These are phyloP conservation scores for Meira miltonrushii DNA, from an alignment of 1,284 basidiomycete genomes.

Conservation along the genomic window DNA sequence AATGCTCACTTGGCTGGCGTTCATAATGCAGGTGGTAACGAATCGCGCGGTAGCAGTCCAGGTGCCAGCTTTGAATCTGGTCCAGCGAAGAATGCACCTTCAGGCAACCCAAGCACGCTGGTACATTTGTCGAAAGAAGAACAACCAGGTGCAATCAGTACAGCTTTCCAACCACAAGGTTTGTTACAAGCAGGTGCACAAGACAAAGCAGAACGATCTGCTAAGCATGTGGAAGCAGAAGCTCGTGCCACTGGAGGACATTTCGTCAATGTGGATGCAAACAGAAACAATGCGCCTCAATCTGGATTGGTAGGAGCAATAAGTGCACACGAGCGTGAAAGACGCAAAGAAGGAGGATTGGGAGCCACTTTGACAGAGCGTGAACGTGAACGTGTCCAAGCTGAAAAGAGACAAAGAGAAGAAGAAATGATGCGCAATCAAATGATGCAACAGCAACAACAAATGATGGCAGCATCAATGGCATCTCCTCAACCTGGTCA, in stretches of 20 bases:
- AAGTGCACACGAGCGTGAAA: conserved; percentile 85
- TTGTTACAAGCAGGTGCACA: conserved; percentile 88
- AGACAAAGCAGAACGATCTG: conserved; percentile 89
- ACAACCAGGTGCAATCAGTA: conserved; percentile 43
- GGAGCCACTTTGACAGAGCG: conserved; percentile 90
- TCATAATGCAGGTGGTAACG: conserved; percentile 28
- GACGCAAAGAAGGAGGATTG: conserved; percentile 87
- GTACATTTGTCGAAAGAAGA: conserved; percentile 43
- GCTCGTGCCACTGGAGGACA: conserved; percentile 83
- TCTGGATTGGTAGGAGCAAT: conserved; percentile 92
- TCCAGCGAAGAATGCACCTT: too few relatives aligned
- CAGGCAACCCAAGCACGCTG: conserved; percentile 27
- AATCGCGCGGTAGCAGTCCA: conserved; percentile 30
- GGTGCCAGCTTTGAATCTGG: conserved; percentile 2
- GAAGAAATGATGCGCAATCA: conserved; percentile 85
- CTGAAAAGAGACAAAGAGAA: conserved; percentile 70
- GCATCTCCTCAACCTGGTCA: conserved; percentile 18
- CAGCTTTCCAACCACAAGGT: conserved; percentile 81
- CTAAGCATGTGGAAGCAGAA: conserved; percentile 85
- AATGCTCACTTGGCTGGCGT: too few relatives aligned
- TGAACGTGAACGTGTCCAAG: conserved; percentile 71
- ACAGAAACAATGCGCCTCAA: conserved; percentile 89
- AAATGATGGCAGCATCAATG: conserved; percentile 36
- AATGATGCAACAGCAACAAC: conserved; percentile 70
- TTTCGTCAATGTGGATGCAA: conserved; percentile 77